Percentiles rank a stretch among this genome's conserved stretches.
phyloP scores from a whole-genome alignment of 2,329 filamentous ascomycete genomes.

The Neurospora crassa region DNA sequence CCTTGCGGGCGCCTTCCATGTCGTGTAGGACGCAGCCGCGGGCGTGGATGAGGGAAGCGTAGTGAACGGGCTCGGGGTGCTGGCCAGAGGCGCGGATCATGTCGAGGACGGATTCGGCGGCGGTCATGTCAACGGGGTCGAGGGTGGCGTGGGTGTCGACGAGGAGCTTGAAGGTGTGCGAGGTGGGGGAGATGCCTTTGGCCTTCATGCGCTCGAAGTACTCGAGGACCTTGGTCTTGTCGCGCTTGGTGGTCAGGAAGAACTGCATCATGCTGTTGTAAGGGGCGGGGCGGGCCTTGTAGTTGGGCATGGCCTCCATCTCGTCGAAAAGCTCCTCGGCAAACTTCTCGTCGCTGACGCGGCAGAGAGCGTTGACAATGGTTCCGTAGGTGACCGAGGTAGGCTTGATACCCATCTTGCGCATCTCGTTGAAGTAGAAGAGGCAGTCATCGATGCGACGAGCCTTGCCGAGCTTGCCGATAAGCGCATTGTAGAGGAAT shows the following conservation, averaged over 20 bases:
- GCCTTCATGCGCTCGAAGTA: conserved; percentile 94
- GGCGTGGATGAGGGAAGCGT: conserved; percentile 89
- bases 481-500: conserved; percentile 96
- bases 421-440: conserved; percentile 98
- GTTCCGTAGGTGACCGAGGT: conserved; percentile 98
- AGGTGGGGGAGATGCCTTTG: conserved; percentile 79
- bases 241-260: conserved; percentile 94
- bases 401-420: conserved; percentile 80
- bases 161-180: conserved; percentile 94
- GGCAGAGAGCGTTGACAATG: conserved; percentile 93
- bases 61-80: conserved; percentile 84
- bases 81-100: conserved; percentile 67
- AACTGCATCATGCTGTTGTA: conserved; percentile 99
- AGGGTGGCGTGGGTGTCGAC: conserved; percentile 93
- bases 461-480: conserved; percentile 96
- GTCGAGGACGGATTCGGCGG: conserved; percentile 74
- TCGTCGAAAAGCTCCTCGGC: conserved; percentile 97
- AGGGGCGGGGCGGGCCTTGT: conserved; percentile 91
- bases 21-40: conserved; percentile 92
- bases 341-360: conserved; percentile 95
- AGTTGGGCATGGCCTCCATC: conserved; percentile 98
- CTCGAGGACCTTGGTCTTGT: conserved; percentile 82
- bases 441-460: conserved; percentile 96
- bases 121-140: conserved; percentile 79
- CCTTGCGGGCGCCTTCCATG: conserved; percentile 67